phyloP scores from a whole-genome alignment of 176 grass and related monocot species.

The Eremochloa ophiuroides region DNA sequence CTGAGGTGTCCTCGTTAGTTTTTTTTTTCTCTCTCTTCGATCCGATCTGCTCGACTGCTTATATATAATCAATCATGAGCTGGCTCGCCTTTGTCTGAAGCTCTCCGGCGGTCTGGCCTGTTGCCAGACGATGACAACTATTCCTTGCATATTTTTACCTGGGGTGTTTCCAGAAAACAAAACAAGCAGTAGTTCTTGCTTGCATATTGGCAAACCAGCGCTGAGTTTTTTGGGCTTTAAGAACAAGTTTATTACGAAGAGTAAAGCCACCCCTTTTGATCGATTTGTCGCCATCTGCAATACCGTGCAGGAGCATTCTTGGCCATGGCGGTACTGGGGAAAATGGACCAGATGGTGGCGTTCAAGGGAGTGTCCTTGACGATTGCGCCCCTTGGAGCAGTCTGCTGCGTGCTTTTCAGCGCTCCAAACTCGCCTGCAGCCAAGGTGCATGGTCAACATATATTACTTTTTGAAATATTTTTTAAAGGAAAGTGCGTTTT shows the following conservation, averaged over 20 bases:
- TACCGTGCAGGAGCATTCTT: slow-evolving; percentile 65
- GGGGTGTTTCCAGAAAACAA: not conserved
- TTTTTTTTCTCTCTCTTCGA: not conserved
- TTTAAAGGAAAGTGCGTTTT: not conserved
- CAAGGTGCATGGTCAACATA: slow-evolving; percentile 39
- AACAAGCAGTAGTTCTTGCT: not conserved
- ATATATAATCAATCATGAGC: not conserved
- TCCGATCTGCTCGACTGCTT: not conserved
- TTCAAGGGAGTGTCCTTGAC: slow-evolving; percentile 62
- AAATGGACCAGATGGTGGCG: slow-evolving; percentile 72
- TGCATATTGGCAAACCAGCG: not conserved
- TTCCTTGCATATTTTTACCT: not conserved
- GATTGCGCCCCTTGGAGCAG: slow-evolving; percentile 87
- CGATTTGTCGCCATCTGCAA: not conserved
- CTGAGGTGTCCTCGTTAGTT: not conserved
- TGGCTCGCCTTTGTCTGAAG: not conserved
- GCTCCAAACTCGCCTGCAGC: slow-evolving; percentile 62
- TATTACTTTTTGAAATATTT: not conserved
- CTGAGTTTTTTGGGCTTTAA: not conserved
- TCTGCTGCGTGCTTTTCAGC: slow-evolving; percentile 74
- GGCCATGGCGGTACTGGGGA: slow-evolving; percentile 81
- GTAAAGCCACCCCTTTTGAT: not conserved
- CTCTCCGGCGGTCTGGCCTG: not conserved
- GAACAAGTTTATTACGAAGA: not conserved
- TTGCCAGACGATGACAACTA: not conserved